Evolutionary conservation across 2,329 filamentous ascomycete genomes (phyloP).

Genomic region (Trichoderma sp.): DNA sequence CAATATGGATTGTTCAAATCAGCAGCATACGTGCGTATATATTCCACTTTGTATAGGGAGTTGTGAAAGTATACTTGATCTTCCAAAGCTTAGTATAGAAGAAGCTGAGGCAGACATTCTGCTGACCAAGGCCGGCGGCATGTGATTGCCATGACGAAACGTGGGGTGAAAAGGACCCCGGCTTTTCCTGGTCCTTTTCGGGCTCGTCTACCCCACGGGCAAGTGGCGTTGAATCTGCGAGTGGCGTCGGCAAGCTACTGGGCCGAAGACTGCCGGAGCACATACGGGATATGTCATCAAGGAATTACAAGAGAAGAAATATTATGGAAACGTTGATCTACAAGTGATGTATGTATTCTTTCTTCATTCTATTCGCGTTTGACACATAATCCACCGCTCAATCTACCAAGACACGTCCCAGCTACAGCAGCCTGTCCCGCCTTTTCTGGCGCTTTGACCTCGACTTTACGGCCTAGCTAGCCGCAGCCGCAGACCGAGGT

Average conservation of each 20-base stretch:
- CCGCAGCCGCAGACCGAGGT: conserved; percentile 17
- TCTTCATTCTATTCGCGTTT: not conserved
- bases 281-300: not conserved
- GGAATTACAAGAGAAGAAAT: not conserved
- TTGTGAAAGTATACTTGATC: no score
- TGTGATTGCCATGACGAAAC: conserved; percentile 13
- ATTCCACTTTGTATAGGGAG: no score
- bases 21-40: no score
- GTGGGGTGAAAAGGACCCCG: not conserved
- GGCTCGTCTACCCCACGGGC: conserved; percentile 7
- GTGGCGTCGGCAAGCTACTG: not conserved
- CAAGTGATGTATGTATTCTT: not conserved
- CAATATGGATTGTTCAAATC: no score
- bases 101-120: not conserved
- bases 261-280: not conserved
- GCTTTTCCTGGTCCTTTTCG: not conserved
- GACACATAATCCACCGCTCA: not conserved
- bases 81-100: no score
- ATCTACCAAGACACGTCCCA: not conserved
- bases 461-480: not conserved
- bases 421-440: not conserved
- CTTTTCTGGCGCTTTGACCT: not conserved
- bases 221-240: not conserved
- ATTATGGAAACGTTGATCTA: not conserved
- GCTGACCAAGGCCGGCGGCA: not conserved